Evolutionary conservation across 2,329 filamentous ascomycete genomes (phyloP), one percentile per base, ranked within the genome.

Genomic region (Colletotrichum theobromicola): DNA sequence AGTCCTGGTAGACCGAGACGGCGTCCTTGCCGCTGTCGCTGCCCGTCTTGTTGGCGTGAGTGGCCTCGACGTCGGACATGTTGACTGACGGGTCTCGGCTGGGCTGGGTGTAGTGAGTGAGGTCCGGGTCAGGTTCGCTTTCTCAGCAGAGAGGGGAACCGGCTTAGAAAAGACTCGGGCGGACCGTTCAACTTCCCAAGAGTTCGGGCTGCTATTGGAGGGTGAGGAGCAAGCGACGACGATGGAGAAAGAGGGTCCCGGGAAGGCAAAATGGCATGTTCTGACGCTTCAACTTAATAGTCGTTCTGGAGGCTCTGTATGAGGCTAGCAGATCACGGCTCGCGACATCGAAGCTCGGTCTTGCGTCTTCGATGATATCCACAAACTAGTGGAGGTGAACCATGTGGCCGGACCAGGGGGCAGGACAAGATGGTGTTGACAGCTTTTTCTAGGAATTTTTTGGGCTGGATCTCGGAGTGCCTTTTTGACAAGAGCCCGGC

Each of bases 11-110:
- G 77, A 58, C 71, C 67, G 82, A 78, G 68, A 62, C 53, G 42
- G 42, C 55, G 62, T 75, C 74, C 66, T 75, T 73, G 74, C 78
- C 74, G 75, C 78, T 74, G 76, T 77, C 58, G 67, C 73, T 76
- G 57, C 57, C 72, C 58, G 67, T 50, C 32, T 71, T 50, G n/a
- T 50, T 70, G 30, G 73, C 60, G 50, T 60, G 60, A 26, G 75
- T 67, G 57, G 81, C 73, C 70, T 82, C 79, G 61, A 83, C 80
- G 71, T 82, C 80, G 35, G 77, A 75, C 55, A 72, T 68, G 28
- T 75, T 79, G 57, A 77, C 79, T 79, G 80, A 50, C 42, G 42
- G 42, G n/a, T 21, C 42, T 50, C 79, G 50, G 24, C 69, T 69
- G 42, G 28, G 16, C n/a, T 3, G 46, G 34, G 21, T 21, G 32